Percentiles rank a stretch among this genome's conserved stretches.
phyloP scores from a whole-genome alignment of 2,329 filamentous ascomycete genomes.

The Cladobotryum mycophilum region DNA sequence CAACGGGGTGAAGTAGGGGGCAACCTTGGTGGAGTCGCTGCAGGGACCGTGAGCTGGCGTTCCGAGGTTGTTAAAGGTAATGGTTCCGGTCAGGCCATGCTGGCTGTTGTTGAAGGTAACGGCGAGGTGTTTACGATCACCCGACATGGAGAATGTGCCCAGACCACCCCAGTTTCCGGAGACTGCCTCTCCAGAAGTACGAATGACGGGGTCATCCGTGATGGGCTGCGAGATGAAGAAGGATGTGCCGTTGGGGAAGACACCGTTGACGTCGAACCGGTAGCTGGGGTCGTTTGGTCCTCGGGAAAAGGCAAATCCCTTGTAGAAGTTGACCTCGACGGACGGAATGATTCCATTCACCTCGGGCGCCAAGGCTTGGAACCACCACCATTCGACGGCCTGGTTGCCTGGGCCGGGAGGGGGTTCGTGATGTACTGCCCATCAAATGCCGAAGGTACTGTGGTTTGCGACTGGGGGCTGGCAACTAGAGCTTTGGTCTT shows the following conservation, averaged over 20 bases:
- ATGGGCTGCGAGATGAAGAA: neutral
- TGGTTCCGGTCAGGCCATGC: neutral
- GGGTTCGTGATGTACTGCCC: neutral
- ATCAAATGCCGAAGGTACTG: neutral
- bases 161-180: neutral
- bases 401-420: neutral
- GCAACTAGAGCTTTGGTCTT: too few relatives aligned
- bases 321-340: neutral
- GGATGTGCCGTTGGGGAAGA: neutral
- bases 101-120: neutral
- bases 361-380: neutral
- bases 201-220: neutral
- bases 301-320: neutral
- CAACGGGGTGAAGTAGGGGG: neutral
- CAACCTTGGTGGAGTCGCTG: neutral
- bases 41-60: neutral
- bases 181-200: neutral
- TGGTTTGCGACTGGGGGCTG: too few relatives aligned
- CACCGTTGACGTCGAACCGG: neutral
- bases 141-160: neutral
- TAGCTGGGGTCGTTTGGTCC: neutral
- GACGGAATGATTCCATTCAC: neutral
- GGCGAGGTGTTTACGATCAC: neutral
- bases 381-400: constrained; percentile 1
- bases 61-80: neutral